phyloP scores from a whole-genome alignment of 352 stramenopile genomes.

The Saprolegnia diclina region DNA sequence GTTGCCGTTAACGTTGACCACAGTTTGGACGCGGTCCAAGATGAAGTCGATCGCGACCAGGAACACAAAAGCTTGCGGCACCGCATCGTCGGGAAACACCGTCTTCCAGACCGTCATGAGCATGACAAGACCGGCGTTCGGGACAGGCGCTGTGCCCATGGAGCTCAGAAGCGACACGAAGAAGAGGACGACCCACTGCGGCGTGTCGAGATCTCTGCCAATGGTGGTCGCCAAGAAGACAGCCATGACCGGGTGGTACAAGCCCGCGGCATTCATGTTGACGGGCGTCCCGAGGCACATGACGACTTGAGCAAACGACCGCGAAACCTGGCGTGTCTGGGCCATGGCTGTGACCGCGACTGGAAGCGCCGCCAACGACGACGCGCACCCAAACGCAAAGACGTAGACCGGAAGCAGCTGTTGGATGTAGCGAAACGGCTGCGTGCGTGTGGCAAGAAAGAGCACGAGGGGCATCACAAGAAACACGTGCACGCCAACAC shows the following conservation, averaged over 20 bases:
- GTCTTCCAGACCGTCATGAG: constrained; percentile 69
- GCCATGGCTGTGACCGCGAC: constrained; percentile 58
- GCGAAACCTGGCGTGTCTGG: constrained; percentile 27
- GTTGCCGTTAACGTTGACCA: constrained; percentile 58
- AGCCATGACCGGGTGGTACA: constrained; percentile 34
- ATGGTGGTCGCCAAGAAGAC: constrained; percentile 56
- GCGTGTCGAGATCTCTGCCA: constrained; percentile 44
- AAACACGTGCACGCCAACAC: constrained; percentile 55
- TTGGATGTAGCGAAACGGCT: constrained; percentile 65
- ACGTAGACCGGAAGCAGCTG: constrained; percentile 67
- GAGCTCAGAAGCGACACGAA: constrained; percentile 50
- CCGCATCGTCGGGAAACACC: constrained; percentile 34
- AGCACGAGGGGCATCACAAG: constrained; percentile 55
- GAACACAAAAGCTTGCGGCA: constrained; percentile 29
- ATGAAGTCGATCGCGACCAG: constrained; percentile 57
- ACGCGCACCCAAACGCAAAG: constrained; percentile 64
- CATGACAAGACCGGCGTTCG: constrained; percentile 51
- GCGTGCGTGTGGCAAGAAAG: constrained; percentile 44
- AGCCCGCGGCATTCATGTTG: constrained; percentile 35
- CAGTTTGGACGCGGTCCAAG: constrained; percentile 49
- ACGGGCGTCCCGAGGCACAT: constrained; percentile 36
- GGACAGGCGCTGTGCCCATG: constrained; percentile 54
- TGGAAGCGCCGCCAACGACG: constrained; percentile 68
- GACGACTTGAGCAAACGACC: constrained; percentile 33
- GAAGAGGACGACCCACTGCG: constrained; percentile 35